Conservation (phyloP, 2,329 filamentous ascomycete species). For the Fusarium coffeatum region DNA sequence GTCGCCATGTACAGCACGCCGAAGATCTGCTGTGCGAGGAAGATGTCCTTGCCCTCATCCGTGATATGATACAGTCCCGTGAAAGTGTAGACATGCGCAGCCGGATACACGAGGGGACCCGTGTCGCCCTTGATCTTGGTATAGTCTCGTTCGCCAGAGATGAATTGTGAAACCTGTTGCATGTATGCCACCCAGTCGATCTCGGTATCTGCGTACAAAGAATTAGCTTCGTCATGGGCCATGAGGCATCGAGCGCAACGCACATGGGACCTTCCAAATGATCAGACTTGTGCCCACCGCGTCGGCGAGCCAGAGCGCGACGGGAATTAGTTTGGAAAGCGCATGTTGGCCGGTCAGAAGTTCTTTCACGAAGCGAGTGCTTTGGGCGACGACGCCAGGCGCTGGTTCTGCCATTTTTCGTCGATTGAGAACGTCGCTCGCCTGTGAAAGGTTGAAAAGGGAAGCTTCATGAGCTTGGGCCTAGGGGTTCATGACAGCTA, state of each 20-base stretch:
- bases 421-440: slow-evolving; percentile 1
- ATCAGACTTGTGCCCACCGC: slow-evolving; percentile 77
- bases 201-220: slow-evolving; percentile 76
- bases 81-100: slow-evolving; percentile 93
- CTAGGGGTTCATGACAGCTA: slow-evolving; percentile 30
- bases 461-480: slow-evolving; percentile 23
- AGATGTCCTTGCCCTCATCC: slow-evolving; percentile 78
- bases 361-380: slow-evolving; percentile 53
- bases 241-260: slow-evolving; percentile 48
- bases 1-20: slow-evolving; percentile 81
- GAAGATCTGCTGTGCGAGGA: slow-evolving; percentile 87
- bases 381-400: slow-evolving; percentile 43
- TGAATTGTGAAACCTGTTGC: slow-evolving; percentile 85
- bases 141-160: slow-evolving; percentile 90
- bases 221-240: slow-evolving; percentile 17
- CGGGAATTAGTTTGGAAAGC: slow-evolving; percentile 64
- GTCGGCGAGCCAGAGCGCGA: slow-evolving; percentile 76
- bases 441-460: slow-evolving; percentile 20
- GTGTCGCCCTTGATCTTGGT: slow-evolving; percentile 86
- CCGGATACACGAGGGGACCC: slow-evolving; percentile 94
- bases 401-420: slow-evolving; percentile 46
- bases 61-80: slow-evolving; percentile 82
- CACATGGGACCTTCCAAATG: slow-evolving; percentile 87
- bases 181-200: slow-evolving; percentile 99
- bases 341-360: slow-evolving; percentile 62